Conservation (phyloP, 2,329 filamentous ascomycete genomes). For the Sclerotinia borealis region DNA sequence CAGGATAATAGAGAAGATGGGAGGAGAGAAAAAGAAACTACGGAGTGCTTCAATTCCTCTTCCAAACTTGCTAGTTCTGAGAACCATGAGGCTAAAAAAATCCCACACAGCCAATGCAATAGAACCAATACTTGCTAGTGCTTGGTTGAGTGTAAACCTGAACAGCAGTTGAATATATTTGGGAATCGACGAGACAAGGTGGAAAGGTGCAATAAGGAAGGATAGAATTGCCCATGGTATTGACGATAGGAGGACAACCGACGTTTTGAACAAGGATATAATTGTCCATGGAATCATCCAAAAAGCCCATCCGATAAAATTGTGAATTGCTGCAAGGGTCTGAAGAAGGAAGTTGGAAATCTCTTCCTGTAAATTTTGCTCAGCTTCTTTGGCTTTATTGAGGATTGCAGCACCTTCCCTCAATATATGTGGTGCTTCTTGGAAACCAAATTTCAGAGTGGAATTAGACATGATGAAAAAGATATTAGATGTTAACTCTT, state of each 20-base stretch:
- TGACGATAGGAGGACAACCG: neutral
- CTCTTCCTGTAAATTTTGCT: neutral
- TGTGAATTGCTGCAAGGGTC: neutral
- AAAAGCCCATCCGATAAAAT: neutral
- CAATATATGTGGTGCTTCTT: too few species aligned
- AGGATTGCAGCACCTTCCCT: neutral
- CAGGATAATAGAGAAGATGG: neutral
- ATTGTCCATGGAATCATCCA: neutral
- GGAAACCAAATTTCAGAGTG: neutral
- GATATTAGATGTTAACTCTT: neutral
- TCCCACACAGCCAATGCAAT: accelerated
- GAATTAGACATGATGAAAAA: neutral
- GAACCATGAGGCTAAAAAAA: neutral
- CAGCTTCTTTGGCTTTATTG: neutral
- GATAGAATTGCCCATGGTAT: neutral
- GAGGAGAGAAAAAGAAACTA: neutral
- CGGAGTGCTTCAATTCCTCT: neutral
- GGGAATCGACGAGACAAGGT: neutral
- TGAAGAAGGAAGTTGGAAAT: neutral
- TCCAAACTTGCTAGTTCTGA: neutral
- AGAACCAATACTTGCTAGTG: neutral
- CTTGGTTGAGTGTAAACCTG: neutral
- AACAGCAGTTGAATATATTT: neutral
- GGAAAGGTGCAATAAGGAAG: neutral
- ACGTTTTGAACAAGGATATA: neutral